Percentiles rank a stretch among this genome's conserved stretches.
These are phyloP conservation scores for Eustoma russellianum DNA, from an alignment of 257 asterid species.

Conservation along the genomic window DNA sequence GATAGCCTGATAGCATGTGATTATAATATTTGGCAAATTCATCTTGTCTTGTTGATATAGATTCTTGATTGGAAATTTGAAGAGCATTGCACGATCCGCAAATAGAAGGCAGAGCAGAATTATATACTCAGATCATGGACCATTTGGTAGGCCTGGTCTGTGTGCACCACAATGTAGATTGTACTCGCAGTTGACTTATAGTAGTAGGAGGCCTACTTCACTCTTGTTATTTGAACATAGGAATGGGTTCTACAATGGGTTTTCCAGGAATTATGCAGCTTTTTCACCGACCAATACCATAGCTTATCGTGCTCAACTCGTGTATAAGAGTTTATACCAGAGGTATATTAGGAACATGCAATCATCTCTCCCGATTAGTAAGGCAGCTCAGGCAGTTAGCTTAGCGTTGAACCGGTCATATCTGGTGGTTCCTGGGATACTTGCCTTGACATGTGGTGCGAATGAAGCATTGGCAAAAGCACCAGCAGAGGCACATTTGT, in stretches of 20 bases:
- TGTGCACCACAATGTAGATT: constrained; percentile 15
- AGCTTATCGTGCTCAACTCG: constrained; percentile 42
- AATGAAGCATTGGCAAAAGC: constrained; percentile 50
- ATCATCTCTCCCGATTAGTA: constrained; percentile 32
- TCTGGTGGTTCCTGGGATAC: constrained; percentile 53
- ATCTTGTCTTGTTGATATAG: neutral
- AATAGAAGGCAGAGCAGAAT: neutral
- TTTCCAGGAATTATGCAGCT: constrained; percentile 27
- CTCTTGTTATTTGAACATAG: constrained; percentile 20
- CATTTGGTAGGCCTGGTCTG: neutral
- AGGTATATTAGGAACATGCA: constrained; percentile 18
- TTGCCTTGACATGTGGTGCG: constrained; percentile 49
- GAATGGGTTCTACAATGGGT: constrained; percentile 17
- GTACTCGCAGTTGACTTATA: constrained; percentile 25
- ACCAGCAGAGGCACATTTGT: constrained; percentile 25
- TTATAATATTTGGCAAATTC: neutral
- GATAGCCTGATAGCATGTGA: neutral
- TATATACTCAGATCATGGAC: neutral
- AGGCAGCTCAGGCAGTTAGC: constrained; percentile 75
- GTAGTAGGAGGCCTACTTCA: constrained; percentile 31
- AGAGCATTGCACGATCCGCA: constrained; percentile 6
- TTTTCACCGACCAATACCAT: constrained; percentile 29
- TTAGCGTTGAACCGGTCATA: constrained; percentile 62
- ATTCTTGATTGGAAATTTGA: constrained; percentile 6
- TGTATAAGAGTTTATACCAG: constrained; percentile 51